Percentiles rank a stretch among this genome's conserved stretches.
phyloP scores from a whole-genome alignment of 495 filamentous ascomycete genomes.

The Tirmania nivea region DNA sequence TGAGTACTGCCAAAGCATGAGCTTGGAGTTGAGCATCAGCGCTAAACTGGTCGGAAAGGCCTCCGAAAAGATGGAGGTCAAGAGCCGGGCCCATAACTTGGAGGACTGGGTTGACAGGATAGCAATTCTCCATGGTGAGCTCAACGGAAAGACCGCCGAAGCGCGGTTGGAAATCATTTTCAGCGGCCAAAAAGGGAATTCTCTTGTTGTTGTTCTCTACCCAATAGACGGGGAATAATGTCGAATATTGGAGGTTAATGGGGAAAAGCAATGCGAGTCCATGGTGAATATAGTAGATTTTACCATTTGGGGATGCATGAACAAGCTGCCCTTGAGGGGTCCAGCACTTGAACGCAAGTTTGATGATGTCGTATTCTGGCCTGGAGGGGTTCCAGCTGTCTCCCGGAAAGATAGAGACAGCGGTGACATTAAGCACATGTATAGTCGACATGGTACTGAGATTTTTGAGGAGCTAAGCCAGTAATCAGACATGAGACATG shows the following conservation, averaged over 20 bases:
- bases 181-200: neutral
- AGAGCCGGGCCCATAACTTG: neutral
- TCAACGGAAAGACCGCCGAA: neutral
- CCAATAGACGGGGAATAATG: neutral
- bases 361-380: neutral
- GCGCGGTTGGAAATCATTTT: neutral
- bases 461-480: too few species aligned
- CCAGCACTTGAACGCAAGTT: neutral
- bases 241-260: neutral
- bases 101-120: neutral
- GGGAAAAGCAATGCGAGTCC: neutral
- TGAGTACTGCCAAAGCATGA: neutral
- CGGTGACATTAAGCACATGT: too few species aligned
- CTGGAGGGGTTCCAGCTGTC: neutral
- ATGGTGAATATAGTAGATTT: neutral
- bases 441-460: too few species aligned
- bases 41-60: neutral
- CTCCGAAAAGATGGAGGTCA: neutral
- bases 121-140: neutral
- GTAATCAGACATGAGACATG: too few species aligned
- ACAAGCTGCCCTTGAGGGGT: neutral
- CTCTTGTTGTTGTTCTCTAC: neutral
- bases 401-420: neutral
- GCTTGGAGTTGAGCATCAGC: neutral
- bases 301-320: neutral